Conservation (phyloP, 495 filamentous ascomycete species). For the Xylaria bambusicola region DNA sequence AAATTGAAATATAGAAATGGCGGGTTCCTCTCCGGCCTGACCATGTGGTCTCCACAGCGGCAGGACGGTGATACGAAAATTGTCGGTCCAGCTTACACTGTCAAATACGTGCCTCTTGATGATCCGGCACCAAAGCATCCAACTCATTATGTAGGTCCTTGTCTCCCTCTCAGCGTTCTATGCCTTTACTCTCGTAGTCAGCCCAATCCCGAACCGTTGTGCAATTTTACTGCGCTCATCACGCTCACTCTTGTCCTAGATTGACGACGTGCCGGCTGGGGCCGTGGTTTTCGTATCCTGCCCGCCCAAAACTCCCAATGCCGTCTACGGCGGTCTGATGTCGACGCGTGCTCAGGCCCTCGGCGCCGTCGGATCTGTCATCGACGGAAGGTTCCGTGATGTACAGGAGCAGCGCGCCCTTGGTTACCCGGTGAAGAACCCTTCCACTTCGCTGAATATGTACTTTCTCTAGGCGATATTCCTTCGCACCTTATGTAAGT, state of each 20-base stretch:
- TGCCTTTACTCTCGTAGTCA: too few relatives aligned
- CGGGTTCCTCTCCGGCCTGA: slow-evolving; percentile 59
- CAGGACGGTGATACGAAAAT: slow-evolving; percentile 56
- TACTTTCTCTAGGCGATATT: neutral
- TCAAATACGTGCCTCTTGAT: slow-evolving; percentile 51
- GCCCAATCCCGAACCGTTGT: neutral
- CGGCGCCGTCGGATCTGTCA: slow-evolving; percentile 47
- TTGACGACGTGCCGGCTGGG: slow-evolving; percentile 53
- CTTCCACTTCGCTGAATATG: neutral
- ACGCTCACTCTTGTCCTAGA: slow-evolving; percentile 34
- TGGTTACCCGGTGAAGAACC: slow-evolving; percentile 41
- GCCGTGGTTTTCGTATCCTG: slow-evolving; percentile 60
- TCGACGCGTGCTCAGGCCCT: slow-evolving; percentile 53
- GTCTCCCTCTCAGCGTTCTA: neutral
- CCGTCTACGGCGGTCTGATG: slow-evolving; percentile 64
- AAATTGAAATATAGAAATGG: slow-evolving; percentile 55
- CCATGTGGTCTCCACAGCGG: slow-evolving; percentile 57
- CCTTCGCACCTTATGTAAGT: slow-evolving; percentile 1
- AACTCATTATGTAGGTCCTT: slow-evolving; percentile 49
- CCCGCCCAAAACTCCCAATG: slow-evolving; percentile 53
- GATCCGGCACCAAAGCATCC: slow-evolving; percentile 48
- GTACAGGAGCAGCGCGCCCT: slow-evolving; percentile 60
- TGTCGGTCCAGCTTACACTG: slow-evolving; percentile 60
- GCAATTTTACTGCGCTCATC: neutral
- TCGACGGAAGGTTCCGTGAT: slow-evolving; percentile 62